phyloP scores from a whole-genome alignment of 2,329 filamentous ascomycete genomes.

The Apiospora phragmitis region DNA sequence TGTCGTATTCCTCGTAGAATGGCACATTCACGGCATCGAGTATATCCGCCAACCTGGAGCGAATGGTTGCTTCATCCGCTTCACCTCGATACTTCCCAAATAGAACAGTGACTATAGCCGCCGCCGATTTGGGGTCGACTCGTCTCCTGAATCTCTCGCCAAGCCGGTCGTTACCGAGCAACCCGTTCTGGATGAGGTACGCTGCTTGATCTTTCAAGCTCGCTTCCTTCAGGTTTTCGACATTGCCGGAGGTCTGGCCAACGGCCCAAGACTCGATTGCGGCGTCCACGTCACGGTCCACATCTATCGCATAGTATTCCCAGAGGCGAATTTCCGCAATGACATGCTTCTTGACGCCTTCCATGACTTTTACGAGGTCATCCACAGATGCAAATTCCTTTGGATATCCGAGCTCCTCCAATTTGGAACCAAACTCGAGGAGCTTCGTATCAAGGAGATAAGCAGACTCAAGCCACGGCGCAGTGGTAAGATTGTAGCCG shows the following conservation, averaged over 20 bases:
- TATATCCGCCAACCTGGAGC: slow-evolving; percentile 60
- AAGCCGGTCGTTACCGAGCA: slow-evolving; percentile 71
- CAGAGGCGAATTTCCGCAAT: slow-evolving; percentile 78
- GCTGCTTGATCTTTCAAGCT: slow-evolving; percentile 53
- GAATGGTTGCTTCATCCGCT: slow-evolving; percentile 51
- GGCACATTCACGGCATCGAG: slow-evolving; percentile 84
- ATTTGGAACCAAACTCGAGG: slow-evolving; percentile 73
- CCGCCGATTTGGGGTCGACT: slow-evolving; percentile 69
- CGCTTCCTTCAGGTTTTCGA: slow-evolving; percentile 50
- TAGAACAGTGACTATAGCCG: slow-evolving; percentile 66
- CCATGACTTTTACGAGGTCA: slow-evolving; percentile 81
- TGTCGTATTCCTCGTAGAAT: slow-evolving; percentile 90
- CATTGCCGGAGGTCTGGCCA: slow-evolving; percentile 53
- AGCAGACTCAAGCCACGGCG: slow-evolving; percentile 72
- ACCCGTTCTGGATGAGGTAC: slow-evolving; percentile 68
- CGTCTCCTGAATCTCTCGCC: slow-evolving; percentile 76
- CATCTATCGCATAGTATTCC: slow-evolving; percentile 89
- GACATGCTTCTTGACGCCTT: slow-evolving; percentile 77
- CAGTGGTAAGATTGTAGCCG: slow-evolving; percentile 90
- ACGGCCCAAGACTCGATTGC: slow-evolving; percentile 71
- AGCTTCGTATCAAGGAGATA: slow-evolving; percentile 62
- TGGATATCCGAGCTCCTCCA: slow-evolving; percentile 73
- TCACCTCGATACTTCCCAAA: slow-evolving; percentile 66
- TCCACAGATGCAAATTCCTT: slow-evolving; percentile 68
- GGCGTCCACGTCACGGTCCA: slow-evolving; percentile 69